Evolutionary conservation across 179 eudicot genomes (phyloP), one percentile per base, ranked within the genome.

Genomic region (Sideroxylon spinosum): DNA sequence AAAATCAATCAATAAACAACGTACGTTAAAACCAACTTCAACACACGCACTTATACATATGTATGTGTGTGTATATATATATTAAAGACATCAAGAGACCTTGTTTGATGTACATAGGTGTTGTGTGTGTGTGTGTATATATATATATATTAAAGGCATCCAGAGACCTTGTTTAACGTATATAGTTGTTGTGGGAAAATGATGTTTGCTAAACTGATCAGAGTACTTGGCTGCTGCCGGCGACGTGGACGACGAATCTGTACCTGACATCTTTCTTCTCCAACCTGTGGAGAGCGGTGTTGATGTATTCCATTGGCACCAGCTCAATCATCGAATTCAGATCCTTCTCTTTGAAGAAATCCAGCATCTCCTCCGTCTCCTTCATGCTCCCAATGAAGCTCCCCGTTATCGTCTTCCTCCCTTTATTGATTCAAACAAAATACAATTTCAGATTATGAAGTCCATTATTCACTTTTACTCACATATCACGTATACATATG

Each of bases 191-290:
- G 44, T 37, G 6, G 44, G 5, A 37, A 32, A 37, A 37, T 37
- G 44, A 1, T 4, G 44, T 37, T 37, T 37, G 5, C 44, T 37
- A 37, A 37, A 37, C 44, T 37, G 44, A 37, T 37, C 44, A 37
- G 44, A 37, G 44, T 37, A 37, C 44, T 37, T 37, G 12, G 20
- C 88, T 90, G 90, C 98, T 93, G 19, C 91, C 98, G 0, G 92
- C 94, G 10, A 95, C 93, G 56, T 95, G 94, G 10, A 95, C 93
- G 0, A 95, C 99, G 28, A 95, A 95, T 52, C 98, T 80, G 78
- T 93, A 95, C 26, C 98, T 85, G 69, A 95, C 98, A 60, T 95
- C 98, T 60, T 95, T 95, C 84, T 93, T 95, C 86, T 91, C 98
- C 37, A 95, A 84, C 90, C 98, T 86, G 79, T 93, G 92, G 20